These are phyloP conservation scores for Iberis pinnata DNA, from an alignment of 345 rosid species.

Conservation along the genomic window DNA sequence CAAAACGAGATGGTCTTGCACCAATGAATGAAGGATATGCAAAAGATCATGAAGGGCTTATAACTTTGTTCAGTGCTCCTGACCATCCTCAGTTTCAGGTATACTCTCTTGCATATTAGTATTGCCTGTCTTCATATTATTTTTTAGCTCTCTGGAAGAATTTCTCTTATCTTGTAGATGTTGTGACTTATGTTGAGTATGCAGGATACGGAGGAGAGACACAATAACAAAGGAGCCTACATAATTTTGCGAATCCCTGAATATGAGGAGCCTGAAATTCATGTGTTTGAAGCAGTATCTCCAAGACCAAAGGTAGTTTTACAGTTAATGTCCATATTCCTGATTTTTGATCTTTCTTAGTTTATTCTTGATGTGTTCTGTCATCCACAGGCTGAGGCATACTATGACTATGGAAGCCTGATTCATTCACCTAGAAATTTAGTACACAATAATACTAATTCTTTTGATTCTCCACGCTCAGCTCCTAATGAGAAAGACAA, in stretches of 20 bases:
- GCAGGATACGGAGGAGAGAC: slow-evolving; percentile 32
- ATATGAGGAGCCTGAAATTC: slow-evolving; percentile 29
- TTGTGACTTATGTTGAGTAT: slow-evolving; percentile 9
- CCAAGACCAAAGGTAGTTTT: slow-evolving; percentile 32
- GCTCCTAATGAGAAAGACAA: slow-evolving; percentile 20
- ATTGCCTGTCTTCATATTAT: neutral
- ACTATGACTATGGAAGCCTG: slow-evolving; percentile 24
- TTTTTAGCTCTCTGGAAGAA: neutral
- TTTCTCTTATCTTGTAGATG: slow-evolving; percentile 2
- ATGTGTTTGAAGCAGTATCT: slow-evolving; percentile 30
- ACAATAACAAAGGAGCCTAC: slow-evolving; percentile 33
- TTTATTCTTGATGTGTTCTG: slow-evolving; percentile 17
- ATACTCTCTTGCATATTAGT: neutral
- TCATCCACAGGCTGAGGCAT: slow-evolving; percentile 27
- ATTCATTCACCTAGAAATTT: slow-evolving; percentile 20
- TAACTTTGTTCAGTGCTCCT: slow-evolving; percentile 36
- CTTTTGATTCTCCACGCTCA: slow-evolving; percentile 19
- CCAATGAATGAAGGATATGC: slow-evolving; percentile 28
- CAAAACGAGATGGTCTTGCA: slow-evolving; percentile 27
- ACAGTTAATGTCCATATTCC: slow-evolving; percentile 5
- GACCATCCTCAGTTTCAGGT: slow-evolving; percentile 38
- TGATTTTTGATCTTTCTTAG: slow-evolving; percentile 4
- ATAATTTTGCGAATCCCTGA: slow-evolving; percentile 28
- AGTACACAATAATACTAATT: slow-evolving; percentile 12
- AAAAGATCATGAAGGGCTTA: slow-evolving; percentile 35